These are phyloP conservation scores for Hydrangea macrophylla DNA, from an alignment of 148 eudicot species.

Conservation along the genomic window DNA sequence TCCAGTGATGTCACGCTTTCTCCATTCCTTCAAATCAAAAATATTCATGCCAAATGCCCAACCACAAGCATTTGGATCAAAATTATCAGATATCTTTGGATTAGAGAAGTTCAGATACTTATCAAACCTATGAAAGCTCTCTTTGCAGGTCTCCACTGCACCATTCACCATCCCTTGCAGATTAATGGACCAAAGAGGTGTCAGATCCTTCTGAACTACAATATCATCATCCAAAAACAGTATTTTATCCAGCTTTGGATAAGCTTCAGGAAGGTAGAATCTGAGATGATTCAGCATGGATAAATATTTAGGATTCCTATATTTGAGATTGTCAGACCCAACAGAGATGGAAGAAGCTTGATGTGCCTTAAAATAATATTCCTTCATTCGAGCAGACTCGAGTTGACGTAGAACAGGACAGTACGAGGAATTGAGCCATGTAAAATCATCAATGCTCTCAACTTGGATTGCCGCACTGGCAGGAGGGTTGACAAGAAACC, in stretches of 20 bases:
- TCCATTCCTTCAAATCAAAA: slow-evolving; percentile 93
- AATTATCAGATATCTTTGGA: slow-evolving; percentile 79
- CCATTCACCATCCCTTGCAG: slow-evolving; percentile 97
- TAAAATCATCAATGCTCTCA: slow-evolving; percentile 81
- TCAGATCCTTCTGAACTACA: slow-evolving; percentile 94
- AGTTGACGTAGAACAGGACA: slow-evolving; percentile 96
- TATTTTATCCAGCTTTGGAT: slow-evolving; percentile 82
- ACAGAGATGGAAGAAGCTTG: slow-evolving; percentile 58
- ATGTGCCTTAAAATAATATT: slow-evolving; percentile 91
- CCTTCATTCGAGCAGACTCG: slow-evolving; percentile 86
- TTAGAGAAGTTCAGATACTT: slow-evolving; percentile 95
- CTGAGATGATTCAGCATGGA: slow-evolving; percentile 99
- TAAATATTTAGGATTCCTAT: slow-evolving; percentile 93
- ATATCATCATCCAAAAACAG: slow-evolving; percentile 94
- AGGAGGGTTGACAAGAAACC: slow-evolving; percentile 87
- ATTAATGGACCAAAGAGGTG: slow-evolving; percentile 86
- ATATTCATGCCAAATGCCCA: slow-evolving; percentile 99
- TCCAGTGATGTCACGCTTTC: slow-evolving; percentile 86
- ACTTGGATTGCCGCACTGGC: slow-evolving; percentile 63
- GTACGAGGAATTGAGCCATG: slow-evolving; percentile 93
- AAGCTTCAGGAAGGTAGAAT: slow-evolving; percentile 98
- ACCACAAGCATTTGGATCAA: slow-evolving; percentile 92
- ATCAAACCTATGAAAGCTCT: slow-evolving; percentile 96
- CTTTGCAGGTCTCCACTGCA: slow-evolving; percentile 98
- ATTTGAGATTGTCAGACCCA: slow-evolving; percentile 89